These are phyloP conservation scores for Cucurbita moschata DNA, from an alignment of 306 rosid genomes.

Conservation along the genomic window DNA sequence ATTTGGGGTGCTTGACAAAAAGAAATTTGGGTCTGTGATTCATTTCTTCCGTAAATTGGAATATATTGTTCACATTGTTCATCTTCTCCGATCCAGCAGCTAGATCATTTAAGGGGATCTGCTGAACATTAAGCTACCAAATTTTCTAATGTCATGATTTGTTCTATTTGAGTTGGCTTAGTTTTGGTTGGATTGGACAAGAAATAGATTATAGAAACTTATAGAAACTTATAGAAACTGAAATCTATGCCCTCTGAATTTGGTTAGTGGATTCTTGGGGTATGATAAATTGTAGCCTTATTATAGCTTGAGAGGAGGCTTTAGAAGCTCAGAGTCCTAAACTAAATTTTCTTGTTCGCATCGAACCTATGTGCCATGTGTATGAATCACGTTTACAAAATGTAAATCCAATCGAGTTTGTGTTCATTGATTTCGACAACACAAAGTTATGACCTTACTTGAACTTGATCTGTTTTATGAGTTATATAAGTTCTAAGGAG, in stretches of 20 bases:
- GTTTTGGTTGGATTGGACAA: not conserved
- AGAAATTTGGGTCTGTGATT: not conserved
- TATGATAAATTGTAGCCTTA: not conserved
- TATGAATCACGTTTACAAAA: too few species aligned
- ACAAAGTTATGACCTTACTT: too few species aligned
- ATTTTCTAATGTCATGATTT: not conserved
- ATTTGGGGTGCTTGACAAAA: not conserved
- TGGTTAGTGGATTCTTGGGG: not conserved
- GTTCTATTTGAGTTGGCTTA: not conserved
- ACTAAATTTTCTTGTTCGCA: too few species aligned
- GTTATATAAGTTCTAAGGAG: too few species aligned
- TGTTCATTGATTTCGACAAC: not conserved
- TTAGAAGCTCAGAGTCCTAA: not conserved
- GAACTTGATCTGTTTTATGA: too few species aligned
- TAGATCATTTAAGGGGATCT: not conserved
- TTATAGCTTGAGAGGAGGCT: not conserved
- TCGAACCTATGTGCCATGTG: not conserved
- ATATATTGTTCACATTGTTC: not conserved
- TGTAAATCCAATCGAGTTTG: too few species aligned
- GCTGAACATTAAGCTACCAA: not conserved
- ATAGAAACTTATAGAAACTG: too few species aligned
- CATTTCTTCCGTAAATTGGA: not conserved
- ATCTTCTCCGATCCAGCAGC: not conserved
- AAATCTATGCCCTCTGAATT: not conserved
- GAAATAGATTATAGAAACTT: not conserved